Base-by-base conservation (phyloP, 306 rosid species). In the Trifolium repens region DNA sequence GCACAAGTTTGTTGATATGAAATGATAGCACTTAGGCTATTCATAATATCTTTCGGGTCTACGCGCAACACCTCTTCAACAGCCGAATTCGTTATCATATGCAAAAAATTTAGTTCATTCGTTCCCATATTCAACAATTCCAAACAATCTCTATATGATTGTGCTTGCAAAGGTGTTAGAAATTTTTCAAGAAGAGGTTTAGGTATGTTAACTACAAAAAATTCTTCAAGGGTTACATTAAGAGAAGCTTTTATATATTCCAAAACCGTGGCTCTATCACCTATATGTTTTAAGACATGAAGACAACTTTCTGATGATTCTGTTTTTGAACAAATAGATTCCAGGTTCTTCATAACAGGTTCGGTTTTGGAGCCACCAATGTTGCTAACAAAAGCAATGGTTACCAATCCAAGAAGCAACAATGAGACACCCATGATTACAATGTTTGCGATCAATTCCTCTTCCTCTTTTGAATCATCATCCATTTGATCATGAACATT, bases 1-100 rank as follows among this genome's bases (percentile, higher is more conserved):
- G 61, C 15, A 14, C 82, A 84, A 35, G 79, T 44, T 57, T 70
- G 83, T 60, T 80, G 87, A 57, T 84, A 79, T 9, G 87, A 66
- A 37, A 83, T 42, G 4, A 76, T 67, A 50, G 81, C 81, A 59
- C 87, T 79, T 61, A 79, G 37, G 57, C 74, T 52, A 30, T 40
- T 76, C 27, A 73, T 26, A 13, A 68, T 15, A 43, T 72, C 82
- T 34, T 37, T 32, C 4, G 5, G 13, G 6, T 65, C 11, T 55
- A 68, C 65, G 4, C 3, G 3, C 16, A 8, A 5, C 22, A 78
- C 6, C 11, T 46, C 39, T 0, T 5, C 7, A 40, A 10, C 0
- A n/a, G 57, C 19, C 52, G 14, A 19, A 44, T 67, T 58, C 16
- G 47, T 42, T 34, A n/a, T 2, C 4, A 0, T 4, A 2, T 42